phyloP scores from a whole-genome alignment of 495 filamentous ascomycete species.

The Hyaloscypha bicolor region DNA sequence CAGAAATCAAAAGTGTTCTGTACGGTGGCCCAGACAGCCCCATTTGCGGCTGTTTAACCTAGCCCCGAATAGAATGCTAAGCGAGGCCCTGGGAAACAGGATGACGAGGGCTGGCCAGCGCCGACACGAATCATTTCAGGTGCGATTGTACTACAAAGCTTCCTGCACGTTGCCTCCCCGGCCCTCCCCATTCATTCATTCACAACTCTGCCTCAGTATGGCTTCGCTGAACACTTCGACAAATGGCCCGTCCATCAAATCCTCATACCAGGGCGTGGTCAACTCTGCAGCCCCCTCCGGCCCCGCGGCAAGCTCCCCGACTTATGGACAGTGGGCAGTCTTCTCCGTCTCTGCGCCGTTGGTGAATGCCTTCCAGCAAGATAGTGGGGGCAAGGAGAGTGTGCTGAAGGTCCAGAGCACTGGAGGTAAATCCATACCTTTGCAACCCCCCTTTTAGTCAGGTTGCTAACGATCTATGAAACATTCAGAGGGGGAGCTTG shows the following conservation, averaged over 20 bases:
- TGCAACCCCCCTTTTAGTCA: background rate
- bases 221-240: slow-evolving; percentile 87
- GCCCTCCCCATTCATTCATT: slow-evolving; percentile 7
- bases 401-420: slow-evolving; percentile 90
- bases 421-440: slow-evolving; percentile 61
- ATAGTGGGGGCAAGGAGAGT: slow-evolving; percentile 83
- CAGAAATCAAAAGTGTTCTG: background rate
- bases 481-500: slow-evolving; percentile 80
- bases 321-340: slow-evolving; percentile 84
- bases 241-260: slow-evolving; percentile 89
- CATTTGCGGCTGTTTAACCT: background rate
- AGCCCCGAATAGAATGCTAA: background rate
- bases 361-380: slow-evolving; percentile 85
- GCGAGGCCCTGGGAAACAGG: background rate
- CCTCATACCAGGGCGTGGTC: slow-evolving; percentile 88
- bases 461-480: background rate
- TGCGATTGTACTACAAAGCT: background rate
- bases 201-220: slow-evolving; percentile 55
- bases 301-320: slow-evolving; percentile 62
- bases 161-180: slow-evolving; percentile 3
- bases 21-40: background rate
- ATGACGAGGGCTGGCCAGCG: slow-evolving; percentile 13
- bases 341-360: slow-evolving; percentile 91
- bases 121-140: slow-evolving; percentile 11
- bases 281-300: slow-evolving; percentile 69